These are phyloP conservation scores for Solanum pennellii DNA, from an alignment of 257 asterid species.

Conservation along the genomic window DNA sequence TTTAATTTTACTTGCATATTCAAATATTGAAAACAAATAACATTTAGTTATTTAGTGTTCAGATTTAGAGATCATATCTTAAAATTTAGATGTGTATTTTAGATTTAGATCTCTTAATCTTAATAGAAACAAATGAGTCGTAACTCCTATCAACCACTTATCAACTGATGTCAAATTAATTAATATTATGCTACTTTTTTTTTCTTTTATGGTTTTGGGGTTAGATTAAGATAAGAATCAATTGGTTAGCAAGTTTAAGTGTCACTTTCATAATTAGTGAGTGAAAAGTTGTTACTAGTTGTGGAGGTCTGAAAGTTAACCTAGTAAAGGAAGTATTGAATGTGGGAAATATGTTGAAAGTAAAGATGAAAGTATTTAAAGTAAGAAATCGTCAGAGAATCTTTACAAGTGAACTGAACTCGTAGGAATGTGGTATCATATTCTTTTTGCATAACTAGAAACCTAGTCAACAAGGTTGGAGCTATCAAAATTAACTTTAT, in stretches of 20 bases:
- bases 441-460: constrained; percentile 1
- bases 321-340: constrained; percentile 1
- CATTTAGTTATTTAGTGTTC: too few species aligned
- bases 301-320: neutral
- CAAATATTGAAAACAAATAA: too few species aligned
- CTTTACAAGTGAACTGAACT: neutral
- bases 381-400: constrained; percentile 4
- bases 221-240: neutral
- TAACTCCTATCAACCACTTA: too few species aligned
- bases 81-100: too few species aligned
- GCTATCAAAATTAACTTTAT: neutral
- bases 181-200: too few species aligned
- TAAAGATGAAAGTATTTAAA: neutral
- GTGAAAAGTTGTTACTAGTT: neutral
- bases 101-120: too few species aligned
- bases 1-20: too few species aligned
- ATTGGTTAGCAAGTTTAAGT: neutral
- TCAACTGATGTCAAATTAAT: too few species aligned
- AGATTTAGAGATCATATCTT: too few species aligned
- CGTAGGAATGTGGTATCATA: constrained; percentile 2
- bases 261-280: neutral
- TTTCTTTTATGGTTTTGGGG: neutral
- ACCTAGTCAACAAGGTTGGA: neutral
- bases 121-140: too few species aligned
- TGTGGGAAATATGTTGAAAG: neutral